Evolutionary conservation across 225 moss, liverwort and hornwort genomes (phyloP), one percentile per base, ranked within the genome.

Genomic region (Lunularia cruciata): DNA sequence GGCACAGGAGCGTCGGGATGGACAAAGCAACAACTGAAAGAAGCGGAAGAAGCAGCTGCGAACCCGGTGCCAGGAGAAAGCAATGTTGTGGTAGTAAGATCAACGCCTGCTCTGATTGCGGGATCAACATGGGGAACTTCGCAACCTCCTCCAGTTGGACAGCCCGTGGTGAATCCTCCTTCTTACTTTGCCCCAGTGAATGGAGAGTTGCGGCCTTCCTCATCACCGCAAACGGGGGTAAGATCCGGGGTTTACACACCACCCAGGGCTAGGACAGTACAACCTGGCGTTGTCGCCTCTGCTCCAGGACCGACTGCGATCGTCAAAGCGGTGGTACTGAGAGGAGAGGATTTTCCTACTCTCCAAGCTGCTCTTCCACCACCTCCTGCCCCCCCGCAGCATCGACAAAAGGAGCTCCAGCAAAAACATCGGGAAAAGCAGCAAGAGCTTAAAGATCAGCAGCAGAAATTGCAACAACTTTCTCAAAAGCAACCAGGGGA

Each of bases 321-420:
- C 51, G 91, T 86, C 75, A 98, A 93, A 83, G 98, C 89, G 65
- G 98, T 98, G 62, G 91, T 98, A 33, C 83, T 98, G 68, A 79
- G 93, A 75, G 98, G 98, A 37, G 98, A 98, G 75, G 98, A 98
- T 71, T 98, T 98, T 79, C 98, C 98, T 28, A 91, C 93, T 47
- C 79, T 98, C 23, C 98, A 98, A 79, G 98, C 98, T 18, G 85
- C 98, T 69, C 84, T 98, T 69, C 96, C 96, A 35, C 86, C 90
- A 16, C 74, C 85, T n/a, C 77, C 83, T 42, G 85, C 82, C 48
- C 76, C 84, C 68, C 63, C 72, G 31, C 87, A 92, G 74, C 83
- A 88, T 12, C 90, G 86, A 25, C 93, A 93, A 86, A 91, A 93
- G 82, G 87, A 93, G 68, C 70, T 91, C 74, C 89, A 83, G 79